These are phyloP conservation scores for Hepatocystis sp. DNA, from an alignment of 169 alveolate species.

Conservation along the genomic window DNA sequence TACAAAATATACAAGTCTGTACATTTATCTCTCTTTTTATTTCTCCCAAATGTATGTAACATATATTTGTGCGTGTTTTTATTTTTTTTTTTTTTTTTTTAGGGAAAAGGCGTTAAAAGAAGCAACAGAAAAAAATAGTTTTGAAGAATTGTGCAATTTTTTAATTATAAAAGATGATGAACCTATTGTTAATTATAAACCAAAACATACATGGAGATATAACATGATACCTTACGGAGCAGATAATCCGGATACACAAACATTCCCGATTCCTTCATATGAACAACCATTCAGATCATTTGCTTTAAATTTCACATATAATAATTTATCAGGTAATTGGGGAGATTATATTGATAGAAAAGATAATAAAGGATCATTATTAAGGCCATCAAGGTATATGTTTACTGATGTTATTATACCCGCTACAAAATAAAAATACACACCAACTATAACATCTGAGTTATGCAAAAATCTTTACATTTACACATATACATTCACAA, in stretches of 20 bases:
- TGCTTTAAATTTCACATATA: conserved; percentile 90
- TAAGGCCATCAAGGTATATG: conserved; percentile 90
- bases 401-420: conserved; percentile 89
- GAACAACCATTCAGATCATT: conserved; percentile 89
- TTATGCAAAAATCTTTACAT: no score
- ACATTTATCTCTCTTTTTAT: no score
- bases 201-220: conserved; percentile 79
- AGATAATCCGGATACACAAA: conserved; percentile 84
- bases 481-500: no score
- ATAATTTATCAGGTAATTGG: conserved; percentile 92
- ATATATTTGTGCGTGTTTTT: conserved; percentile 3
- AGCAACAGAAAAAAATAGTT: conserved; percentile 81
- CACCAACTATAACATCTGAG: no score
- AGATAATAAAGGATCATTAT: conserved; percentile 88
- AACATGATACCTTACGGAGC: conserved; percentile 91
- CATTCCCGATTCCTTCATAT: conserved; percentile 87
- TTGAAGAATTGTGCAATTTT: conserved; percentile 79
- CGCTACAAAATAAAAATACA: conserved; percentile 79
- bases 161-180: conserved; percentile 78
- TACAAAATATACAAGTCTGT: no score
- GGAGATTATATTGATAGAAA: conserved; percentile 91
- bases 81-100: conserved; percentile 7
- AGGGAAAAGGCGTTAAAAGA: conserved; percentile 82
- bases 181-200: conserved; percentile 79
- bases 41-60: no score